Evolutionary conservation across 768 basidiomycete genomes (phyloP).

Genomic region (Mycena capillaripes): DNA sequence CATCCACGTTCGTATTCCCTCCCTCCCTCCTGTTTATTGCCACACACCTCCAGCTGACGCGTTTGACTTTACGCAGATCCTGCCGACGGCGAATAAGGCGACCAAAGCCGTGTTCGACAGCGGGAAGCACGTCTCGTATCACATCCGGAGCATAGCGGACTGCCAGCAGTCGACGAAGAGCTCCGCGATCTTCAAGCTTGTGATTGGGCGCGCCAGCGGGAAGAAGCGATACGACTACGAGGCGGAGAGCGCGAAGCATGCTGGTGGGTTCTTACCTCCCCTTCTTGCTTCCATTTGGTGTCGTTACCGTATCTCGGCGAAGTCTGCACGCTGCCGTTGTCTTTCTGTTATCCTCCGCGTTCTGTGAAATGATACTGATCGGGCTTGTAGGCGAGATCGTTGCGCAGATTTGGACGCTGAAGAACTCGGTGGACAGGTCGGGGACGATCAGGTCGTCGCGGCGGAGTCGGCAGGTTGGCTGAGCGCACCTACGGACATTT

Average conservation of each 20-base stretch:
- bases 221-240: slow-evolving; percentile 98
- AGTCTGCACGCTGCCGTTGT: too few relatives aligned
- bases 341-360: background rate
- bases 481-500: slow-evolving; percentile 21
- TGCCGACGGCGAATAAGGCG: slow-evolving; percentile 85
- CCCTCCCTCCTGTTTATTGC: too few relatives aligned
- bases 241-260: slow-evolving; percentile 87
- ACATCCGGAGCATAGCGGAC: slow-evolving; percentile 87
- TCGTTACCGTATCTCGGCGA: background rate
- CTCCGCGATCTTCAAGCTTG: slow-evolving; percentile 89
- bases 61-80: slow-evolving; percentile 77
- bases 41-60: slow-evolving; percentile 26
- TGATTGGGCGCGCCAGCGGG: slow-evolving; percentile 75
- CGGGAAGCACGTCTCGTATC: slow-evolving; percentile 93
- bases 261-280: slow-evolving; percentile 65
- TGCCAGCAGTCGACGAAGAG: slow-evolving; percentile 89
- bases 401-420: slow-evolving; percentile 76
- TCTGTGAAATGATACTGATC: slow-evolving; percentile 22
- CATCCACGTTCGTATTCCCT: slow-evolving; percentile 73
- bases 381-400: slow-evolving; percentile 78
- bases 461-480: slow-evolving; percentile 72
- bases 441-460: slow-evolving; percentile 74
- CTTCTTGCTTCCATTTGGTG: background rate
- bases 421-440: slow-evolving; percentile 66
- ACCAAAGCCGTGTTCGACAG: slow-evolving; percentile 88